Base-by-base conservation (phyloP, 768 basidiomycete genomes). In the Tremella yokohamensis region DNA sequence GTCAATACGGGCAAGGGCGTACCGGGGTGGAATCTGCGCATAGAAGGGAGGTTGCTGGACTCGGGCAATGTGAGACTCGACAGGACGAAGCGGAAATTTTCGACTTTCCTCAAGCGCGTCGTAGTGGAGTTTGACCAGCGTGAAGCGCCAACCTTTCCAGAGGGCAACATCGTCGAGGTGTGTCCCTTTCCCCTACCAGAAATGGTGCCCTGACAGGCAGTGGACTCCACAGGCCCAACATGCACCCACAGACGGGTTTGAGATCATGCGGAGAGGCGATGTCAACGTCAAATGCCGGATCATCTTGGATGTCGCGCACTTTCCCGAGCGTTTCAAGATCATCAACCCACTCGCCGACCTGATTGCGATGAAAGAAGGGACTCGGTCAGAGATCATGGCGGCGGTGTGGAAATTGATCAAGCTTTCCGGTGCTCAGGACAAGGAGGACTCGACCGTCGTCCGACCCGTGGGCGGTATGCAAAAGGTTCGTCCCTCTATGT, bases 81-180 rank as follows among this genome's bases (percentile, higher is more conserved):
- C 71, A 74, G 68, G 64, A 61, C 58, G 3, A 54, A 85, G 85
- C 59, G 65, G 22, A 91, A 90, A 71, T 91, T 96, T 75, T 89
- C 90, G 2, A 86, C 87, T 0, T 80, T 93, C 65, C 82, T 96
- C 55, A 89, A 89, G 72, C 81, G 84, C 25, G 84, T 93, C 82
- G 80, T 90, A 4, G 81, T 96, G 13, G 93, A 97, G 65, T 79
- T 94, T 34, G 92, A 94, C 65, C 62, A 70, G 24, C 83, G 89
- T 16, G 90, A 94, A 74, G 83, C 88, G 3, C 79, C 82, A 3
- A 74, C 88, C 45, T 92, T 88, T 70, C 83, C 88, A 1, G 90
- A 94, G 50, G 84, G 86, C 19, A 94, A 93, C 66, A 85, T 92
- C 15, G 84, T 94, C 37, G 92, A 96, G 84, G 93, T 91, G 61